Percentiles rank a stretch among this genome's conserved stretches.
phyloP scores from a whole-genome alignment of 176 grass and related monocot genomes.

The Triticum turgidum region DNA sequence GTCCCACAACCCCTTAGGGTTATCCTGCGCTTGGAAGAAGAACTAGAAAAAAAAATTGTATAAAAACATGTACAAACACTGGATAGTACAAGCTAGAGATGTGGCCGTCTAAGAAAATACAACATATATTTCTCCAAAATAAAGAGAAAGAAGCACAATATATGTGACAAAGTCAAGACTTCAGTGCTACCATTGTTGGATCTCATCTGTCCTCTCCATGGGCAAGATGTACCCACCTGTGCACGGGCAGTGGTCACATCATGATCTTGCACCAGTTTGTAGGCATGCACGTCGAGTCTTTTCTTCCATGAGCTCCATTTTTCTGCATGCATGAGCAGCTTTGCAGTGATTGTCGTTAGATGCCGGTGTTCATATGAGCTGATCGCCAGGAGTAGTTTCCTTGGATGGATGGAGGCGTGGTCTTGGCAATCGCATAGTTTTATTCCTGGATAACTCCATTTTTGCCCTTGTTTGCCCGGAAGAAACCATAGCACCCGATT shows the following conservation, averaged over 20 bases:
- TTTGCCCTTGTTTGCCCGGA: conserved; percentile 19
- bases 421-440: neutral
- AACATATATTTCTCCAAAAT: neutral
- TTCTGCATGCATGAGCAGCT: neutral
- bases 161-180: neutral
- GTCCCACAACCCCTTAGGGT: no score
- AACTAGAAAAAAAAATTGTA: neutral
- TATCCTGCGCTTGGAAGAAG: no score
- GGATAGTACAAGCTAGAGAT: neutral
- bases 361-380: neutral
- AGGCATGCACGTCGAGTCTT: neutral
- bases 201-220: neutral
- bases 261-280: neutral
- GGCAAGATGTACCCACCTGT: neutral
- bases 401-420: neutral
- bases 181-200: neutral
- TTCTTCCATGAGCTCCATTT: conserved; percentile 11
- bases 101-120: neutral
- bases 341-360: neutral
- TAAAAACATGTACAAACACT: neutral
- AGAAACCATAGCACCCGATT: conserved; percentile 53
- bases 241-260: neutral
- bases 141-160: neutral
- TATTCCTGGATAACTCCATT: conserved; percentile 28
- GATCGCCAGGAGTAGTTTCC: neutral